These are phyloP conservation scores for Linanthus parryae DNA, from an alignment of 148 eudicot species.

Conservation along the genomic window DNA sequence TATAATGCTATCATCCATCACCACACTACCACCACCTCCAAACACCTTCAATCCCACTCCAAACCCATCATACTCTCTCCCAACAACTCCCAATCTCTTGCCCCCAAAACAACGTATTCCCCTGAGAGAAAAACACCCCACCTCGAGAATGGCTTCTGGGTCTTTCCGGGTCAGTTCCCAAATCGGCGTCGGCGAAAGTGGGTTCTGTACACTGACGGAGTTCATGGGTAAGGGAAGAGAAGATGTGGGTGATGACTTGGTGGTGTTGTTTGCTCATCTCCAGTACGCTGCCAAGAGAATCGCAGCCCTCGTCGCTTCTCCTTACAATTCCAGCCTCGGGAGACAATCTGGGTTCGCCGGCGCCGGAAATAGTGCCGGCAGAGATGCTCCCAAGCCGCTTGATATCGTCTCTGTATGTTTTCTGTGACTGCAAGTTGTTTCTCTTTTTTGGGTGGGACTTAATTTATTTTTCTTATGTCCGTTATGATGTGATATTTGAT, in stretches of 20 bases:
- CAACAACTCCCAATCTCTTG: constrained; percentile 14
- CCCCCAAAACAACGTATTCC: constrained; percentile 17
- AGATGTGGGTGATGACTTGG: constrained; percentile 77
- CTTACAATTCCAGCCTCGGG: constrained; percentile 46
- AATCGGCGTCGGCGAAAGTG: constrained; percentile 22
- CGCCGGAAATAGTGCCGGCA: constrained; percentile 28
- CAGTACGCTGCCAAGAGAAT: constrained; percentile 84
- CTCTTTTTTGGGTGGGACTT: background rate
- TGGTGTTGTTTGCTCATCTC: constrained; percentile 63
- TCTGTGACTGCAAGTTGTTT: background rate
- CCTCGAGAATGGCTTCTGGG: constrained; percentile 39
- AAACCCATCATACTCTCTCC: no score
- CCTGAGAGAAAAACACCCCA: background rate
- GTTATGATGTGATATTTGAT: background rate
- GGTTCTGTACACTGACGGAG: constrained; percentile 51
- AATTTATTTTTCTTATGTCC: background rate
- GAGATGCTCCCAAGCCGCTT: constrained; percentile 92
- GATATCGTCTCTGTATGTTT: constrained; percentile 72
- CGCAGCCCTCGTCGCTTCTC: constrained; percentile 89
- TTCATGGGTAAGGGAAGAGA: constrained; percentile 59
- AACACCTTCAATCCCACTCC: constrained; percentile 15
- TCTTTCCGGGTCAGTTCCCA: constrained; percentile 35
- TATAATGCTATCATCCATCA: constrained; percentile 33
- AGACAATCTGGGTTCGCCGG: constrained; percentile 18
- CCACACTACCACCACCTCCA: constrained; percentile 20